Base-by-base conservation (phyloP, 2,329 filamentous ascomycete genomes). In the Clonostachys chloroleuca region DNA sequence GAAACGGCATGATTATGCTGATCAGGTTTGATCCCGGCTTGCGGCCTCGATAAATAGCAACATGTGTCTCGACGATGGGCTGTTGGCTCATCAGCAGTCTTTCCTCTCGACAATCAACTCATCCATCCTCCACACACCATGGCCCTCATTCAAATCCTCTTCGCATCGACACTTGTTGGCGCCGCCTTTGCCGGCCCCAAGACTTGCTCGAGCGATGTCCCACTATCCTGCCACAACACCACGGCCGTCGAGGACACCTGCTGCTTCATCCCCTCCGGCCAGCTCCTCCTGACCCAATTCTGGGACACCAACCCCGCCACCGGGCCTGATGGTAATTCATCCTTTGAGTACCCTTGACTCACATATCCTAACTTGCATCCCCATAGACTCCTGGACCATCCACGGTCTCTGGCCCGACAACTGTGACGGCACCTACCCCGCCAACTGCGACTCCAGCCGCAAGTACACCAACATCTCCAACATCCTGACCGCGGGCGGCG, bases 281-380 rank as follows among this genome's bases (percentile, higher is more conserved):
- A 87, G 51, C 67, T 91, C 41, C 73, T 90, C 5, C 80, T 82
- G 63, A 90, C 87, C 3, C 87, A 91, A 56, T 90, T 91, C 67
- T 91, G 87, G 87, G 86, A 91, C 58, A 78, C 81, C 1, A 61
- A 77, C 49, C 85, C 85, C 2, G 68, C 75, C 2, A 77, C 81
- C 5, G 86, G 87, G 0, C 86, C 87, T 3, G 40, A 53, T n/a
- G 55, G 59, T 60, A 51, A 42, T 46, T 47, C 24, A n/a, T 14
- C 5, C 17, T 17, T 35, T 13, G 18, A 34, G n/a, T n/a, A n/a
- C n/a, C n/a, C n/a, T 20, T 20, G 20, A 20, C 20, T 20, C 20
- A 20, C 20, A 20, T 20, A 5, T 6, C 5, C 20, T 42, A 39
- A 44, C 17, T 34, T 12, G 2, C 33, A 2, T 6, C 1, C 18